phyloP scores from a whole-genome alignment of 345 rosid species.

The Rhodomyrtus tomentosa region DNA sequence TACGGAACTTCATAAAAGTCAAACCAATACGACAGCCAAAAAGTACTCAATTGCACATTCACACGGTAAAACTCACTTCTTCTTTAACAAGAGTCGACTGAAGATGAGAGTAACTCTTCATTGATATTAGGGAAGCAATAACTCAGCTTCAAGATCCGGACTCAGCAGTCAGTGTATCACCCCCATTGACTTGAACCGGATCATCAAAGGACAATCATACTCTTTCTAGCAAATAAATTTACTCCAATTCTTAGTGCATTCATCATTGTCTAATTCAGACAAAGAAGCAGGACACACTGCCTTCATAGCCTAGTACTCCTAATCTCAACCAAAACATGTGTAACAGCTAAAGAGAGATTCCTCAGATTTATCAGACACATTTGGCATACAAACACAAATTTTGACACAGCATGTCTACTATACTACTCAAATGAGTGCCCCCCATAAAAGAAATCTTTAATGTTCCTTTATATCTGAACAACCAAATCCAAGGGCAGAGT shows the following conservation, averaged over 20 bases:
- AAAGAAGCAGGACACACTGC: too few relatives aligned
- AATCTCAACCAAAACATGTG: background rate
- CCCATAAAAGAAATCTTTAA: background rate
- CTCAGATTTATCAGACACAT: background rate
- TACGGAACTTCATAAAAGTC: background rate
- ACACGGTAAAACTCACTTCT: constrained; percentile 42
- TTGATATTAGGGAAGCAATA: constrained; percentile 74
- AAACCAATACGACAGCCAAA: background rate
- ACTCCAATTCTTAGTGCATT: too few relatives aligned
- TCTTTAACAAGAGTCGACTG: constrained; percentile 92
- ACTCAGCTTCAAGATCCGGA: too few relatives aligned
- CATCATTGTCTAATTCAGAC: too few relatives aligned
- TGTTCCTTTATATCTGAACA: background rate
- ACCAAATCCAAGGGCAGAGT: background rate
- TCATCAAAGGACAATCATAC: too few relatives aligned
- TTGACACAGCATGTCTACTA: background rate
- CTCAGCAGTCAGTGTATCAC: too few relatives aligned
- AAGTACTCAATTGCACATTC: background rate
- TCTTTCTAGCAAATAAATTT: too few relatives aligned
- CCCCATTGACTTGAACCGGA: too few relatives aligned
- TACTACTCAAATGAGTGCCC: background rate
- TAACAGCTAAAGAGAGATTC: background rate
- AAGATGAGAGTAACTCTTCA: constrained; percentile 69
- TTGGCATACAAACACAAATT: background rate
- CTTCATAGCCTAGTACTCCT: constrained; percentile 22